phyloP scores from a whole-genome alignment of 1,139 yeast species.

The Yamadazyma sp. region DNA sequence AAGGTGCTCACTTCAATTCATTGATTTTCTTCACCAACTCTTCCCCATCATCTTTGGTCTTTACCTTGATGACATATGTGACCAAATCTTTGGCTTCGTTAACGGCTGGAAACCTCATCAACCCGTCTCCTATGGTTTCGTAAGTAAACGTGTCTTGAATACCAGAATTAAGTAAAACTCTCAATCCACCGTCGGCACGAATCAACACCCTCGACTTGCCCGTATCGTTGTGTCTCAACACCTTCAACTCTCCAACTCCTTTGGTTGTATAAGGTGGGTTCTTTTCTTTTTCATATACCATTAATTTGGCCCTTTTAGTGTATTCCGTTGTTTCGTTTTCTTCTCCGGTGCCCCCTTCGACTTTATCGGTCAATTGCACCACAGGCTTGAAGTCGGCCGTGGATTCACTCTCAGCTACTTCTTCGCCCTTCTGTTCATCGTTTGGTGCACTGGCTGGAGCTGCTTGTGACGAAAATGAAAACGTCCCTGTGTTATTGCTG shows the following conservation, averaged over 20 bases:
- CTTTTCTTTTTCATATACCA: slow-evolving; percentile 56
- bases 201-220: slow-evolving; percentile 69
- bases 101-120: slow-evolving; percentile 61
- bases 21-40: slow-evolving; percentile 58
- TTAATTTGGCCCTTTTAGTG: slow-evolving; percentile 71
- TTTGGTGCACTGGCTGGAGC: neutral
- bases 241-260: slow-evolving; percentile 83
- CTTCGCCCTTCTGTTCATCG: slow-evolving; percentile 1
- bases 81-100: slow-evolving; percentile 40
- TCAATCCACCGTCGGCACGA: slow-evolving; percentile 86
- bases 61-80: slow-evolving; percentile 71
- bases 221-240: slow-evolving; percentile 59
- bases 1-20: slow-evolving; percentile 21
- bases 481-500: slow-evolving; percentile 10
- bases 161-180: slow-evolving; percentile 70
- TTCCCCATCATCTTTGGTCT: slow-evolving; percentile 65
- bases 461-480: neutral
- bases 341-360: slow-evolving; percentile 68
- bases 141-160: slow-evolving; percentile 55
- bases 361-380: slow-evolving; percentile 45
- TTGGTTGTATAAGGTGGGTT: slow-evolving; percentile 51
- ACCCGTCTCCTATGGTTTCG: slow-evolving; percentile 57
- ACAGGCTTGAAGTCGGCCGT: slow-evolving; percentile 40
- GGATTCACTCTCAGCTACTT: slow-evolving; percentile 6
- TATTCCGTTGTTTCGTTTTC: slow-evolving; percentile 71